Evolutionary conservation across 176 grass and related monocot species (phyloP).

Genomic region (Bothriochloa decipiens): DNA sequence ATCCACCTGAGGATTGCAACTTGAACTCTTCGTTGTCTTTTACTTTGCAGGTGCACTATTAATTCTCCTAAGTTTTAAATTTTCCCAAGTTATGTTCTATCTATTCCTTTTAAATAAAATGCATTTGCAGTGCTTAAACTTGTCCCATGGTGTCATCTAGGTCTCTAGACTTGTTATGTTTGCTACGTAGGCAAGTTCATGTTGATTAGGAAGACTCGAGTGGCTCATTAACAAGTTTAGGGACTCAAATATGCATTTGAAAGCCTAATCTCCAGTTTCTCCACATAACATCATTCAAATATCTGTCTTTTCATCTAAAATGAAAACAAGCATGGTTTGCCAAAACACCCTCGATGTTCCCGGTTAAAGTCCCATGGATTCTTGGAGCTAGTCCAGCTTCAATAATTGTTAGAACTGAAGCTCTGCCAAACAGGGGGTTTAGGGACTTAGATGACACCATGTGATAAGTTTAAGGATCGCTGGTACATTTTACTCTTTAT

Average conservation of each 20-base stretch:
- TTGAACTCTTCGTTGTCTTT: slow-evolving; percentile 93
- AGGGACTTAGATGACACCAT: background rate
- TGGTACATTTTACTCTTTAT: slow-evolving; percentile 3
- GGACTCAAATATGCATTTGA: background rate
- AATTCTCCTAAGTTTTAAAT: slow-evolving; percentile 14
- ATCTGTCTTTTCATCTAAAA: background rate
- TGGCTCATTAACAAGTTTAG: slow-evolving; percentile 9
- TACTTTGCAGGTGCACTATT: slow-evolving; percentile 78
- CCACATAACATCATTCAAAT: background rate
- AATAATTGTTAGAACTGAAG: background rate
- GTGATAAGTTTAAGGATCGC: background rate
- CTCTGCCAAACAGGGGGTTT: background rate
- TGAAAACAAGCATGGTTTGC: background rate
- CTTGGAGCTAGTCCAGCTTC: background rate
- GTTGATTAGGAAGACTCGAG: background rate
- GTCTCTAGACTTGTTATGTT: background rate
- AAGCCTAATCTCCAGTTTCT: background rate
- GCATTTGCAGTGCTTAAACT: background rate
- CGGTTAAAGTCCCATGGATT: background rate
- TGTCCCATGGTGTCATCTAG: background rate
- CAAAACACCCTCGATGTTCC: background rate
- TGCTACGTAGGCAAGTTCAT: background rate
- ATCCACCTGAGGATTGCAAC: slow-evolving; percentile 98
- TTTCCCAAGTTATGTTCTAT: slow-evolving; percentile 13
- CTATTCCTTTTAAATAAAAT: slow-evolving; percentile 1